Conservation (phyloP, 495 filamentous ascomycete species). For the Aspergillus conjunctus region DNA sequence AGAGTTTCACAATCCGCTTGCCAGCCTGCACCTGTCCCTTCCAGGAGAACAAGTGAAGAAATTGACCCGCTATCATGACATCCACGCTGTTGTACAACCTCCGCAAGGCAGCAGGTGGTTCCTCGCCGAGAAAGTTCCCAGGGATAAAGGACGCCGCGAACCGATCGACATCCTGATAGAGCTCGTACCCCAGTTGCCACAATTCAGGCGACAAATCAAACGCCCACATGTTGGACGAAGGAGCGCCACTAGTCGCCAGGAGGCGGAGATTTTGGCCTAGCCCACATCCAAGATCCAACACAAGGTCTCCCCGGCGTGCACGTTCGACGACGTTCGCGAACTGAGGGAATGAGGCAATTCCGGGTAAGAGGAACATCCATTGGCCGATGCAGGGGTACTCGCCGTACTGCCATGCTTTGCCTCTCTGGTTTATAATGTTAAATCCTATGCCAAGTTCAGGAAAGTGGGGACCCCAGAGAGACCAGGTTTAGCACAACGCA, state of each 20-base stretch:
- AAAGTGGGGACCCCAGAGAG: neutral
- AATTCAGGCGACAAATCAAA: constrained; percentile 34
- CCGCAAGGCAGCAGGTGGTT: constrained; percentile 21
- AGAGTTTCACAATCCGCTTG: constrained; percentile 43
- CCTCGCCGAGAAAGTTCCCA: constrained; percentile 49
- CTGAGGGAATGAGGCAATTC: constrained; percentile 9
- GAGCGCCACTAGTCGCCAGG: constrained; percentile 18
- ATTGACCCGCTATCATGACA: constrained; percentile 50
- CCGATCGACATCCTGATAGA: constrained; percentile 40
- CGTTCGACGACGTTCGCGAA: neutral
- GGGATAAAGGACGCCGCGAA: constrained; percentile 47
- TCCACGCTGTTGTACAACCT: constrained; percentile 49
- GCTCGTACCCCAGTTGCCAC: constrained; percentile 45
- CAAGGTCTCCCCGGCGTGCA: neutral
- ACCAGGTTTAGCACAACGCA: constrained; percentile 1
- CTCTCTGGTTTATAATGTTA: neutral
- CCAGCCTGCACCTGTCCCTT: constrained; percentile 49
- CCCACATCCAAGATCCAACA: constrained; percentile 9
- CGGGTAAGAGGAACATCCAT: constrained; percentile 15
- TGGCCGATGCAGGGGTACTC: constrained; percentile 16
- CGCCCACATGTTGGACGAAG: constrained; percentile 28
- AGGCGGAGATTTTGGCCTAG: constrained; percentile 16
- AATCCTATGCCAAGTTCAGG: neutral
- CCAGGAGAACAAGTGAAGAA: constrained; percentile 58
- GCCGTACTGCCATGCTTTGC: constrained; percentile 10